These are phyloP conservation scores for Coemansia sp. DNA, from an alignment of 192 early-diverging fungal species.

Conservation along the genomic window DNA sequence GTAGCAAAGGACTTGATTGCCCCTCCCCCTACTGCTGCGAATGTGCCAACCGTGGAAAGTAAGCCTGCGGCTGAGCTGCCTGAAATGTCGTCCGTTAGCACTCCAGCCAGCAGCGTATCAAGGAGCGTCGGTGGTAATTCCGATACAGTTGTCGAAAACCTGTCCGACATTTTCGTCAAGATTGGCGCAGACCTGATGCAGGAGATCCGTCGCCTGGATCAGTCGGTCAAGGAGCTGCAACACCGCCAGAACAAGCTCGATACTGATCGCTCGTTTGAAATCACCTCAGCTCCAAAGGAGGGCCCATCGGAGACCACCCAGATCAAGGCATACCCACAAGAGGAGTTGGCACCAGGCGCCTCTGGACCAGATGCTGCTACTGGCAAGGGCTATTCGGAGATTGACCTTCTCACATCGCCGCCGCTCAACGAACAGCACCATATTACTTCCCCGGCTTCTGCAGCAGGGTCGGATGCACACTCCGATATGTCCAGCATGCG, in stretches of 20 bases:
- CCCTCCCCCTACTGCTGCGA: not conserved
- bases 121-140: not conserved
- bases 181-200: slow-evolving; percentile 46
- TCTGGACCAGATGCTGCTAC: not conserved
- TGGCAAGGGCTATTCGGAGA: slow-evolving; percentile 15
- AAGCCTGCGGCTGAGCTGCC: too few relatives aligned
- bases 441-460: not conserved
- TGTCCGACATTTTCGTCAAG: slow-evolving; percentile 45
- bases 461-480: slow-evolving; percentile 11
- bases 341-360: not conserved
- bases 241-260: slow-evolving; percentile 41
- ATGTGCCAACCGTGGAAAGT: too few relatives aligned
- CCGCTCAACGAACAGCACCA: slow-evolving; percentile 8
- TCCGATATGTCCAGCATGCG: slow-evolving; percentile 47
- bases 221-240: slow-evolving; percentile 45
- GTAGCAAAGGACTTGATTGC: not conserved
- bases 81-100: too few relatives aligned
- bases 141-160: slow-evolving; percentile 11
- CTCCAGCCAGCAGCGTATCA: not conserved
- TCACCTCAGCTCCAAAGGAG: slow-evolving; percentile 7
- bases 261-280: slow-evolving; percentile 21
- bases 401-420: slow-evolving; percentile 39
- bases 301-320: not conserved
- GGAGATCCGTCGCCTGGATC: slow-evolving; percentile 43
- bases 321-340: slow-evolving; percentile 25